phyloP scores from a whole-genome alignment of 2,329 filamentous ascomycete genomes.

The Phaeosphaeriaceae sp. region DNA sequence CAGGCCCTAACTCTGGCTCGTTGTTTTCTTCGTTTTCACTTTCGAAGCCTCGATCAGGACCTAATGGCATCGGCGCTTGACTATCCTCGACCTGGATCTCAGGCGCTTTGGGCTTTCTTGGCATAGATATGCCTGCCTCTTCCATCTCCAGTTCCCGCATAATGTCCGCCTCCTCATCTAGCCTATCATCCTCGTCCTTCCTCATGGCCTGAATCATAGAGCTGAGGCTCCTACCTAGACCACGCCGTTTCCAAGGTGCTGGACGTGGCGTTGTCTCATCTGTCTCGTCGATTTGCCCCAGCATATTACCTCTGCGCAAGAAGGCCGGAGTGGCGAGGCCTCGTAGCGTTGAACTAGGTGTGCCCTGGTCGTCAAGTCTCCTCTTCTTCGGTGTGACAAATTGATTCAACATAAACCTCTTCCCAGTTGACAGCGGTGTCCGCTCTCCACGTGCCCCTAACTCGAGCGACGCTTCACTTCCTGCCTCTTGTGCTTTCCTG shows the following conservation, averaged over 20 bases:
- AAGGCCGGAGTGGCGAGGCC: slow-evolving; percentile 74
- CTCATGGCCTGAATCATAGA: slow-evolving; percentile 74
- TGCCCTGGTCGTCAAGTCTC: slow-evolving; percentile 49
- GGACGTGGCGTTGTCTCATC: slow-evolving; percentile 41
- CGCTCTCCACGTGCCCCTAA: slow-evolving; percentile 41
- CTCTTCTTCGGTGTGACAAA: slow-evolving; percentile 67
- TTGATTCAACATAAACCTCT: slow-evolving; percentile 65
- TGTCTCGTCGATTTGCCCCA: slow-evolving; percentile 65
- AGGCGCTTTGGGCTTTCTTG: slow-evolving; percentile 34
- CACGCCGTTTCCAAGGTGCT: slow-evolving; percentile 52
- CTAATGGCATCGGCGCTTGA: slow-evolving; percentile 53
- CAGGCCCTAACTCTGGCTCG: slow-evolving; percentile 53
- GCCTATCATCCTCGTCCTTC: slow-evolving; percentile 57
- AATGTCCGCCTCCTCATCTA: slow-evolving; percentile 77
- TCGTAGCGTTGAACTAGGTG: slow-evolving; percentile 41
- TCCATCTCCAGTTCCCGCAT: slow-evolving; percentile 72
- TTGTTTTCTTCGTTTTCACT: slow-evolving; percentile 67
- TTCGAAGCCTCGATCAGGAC: slow-evolving; percentile 50
- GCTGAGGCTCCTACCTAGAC: slow-evolving; percentile 72
- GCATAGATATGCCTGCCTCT: slow-evolving; percentile 32
- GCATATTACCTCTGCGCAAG: slow-evolving; percentile 60
- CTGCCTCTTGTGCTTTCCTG: slow-evolving; percentile 34
- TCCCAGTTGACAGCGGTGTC: slow-evolving; percentile 63
- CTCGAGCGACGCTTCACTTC: slow-evolving; percentile 37
- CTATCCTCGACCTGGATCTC: slow-evolving; percentile 52